Evolutionary conservation across 2,329 filamentous ascomycete genomes (phyloP).

Genomic region (Cytospora piceicola): DNA sequence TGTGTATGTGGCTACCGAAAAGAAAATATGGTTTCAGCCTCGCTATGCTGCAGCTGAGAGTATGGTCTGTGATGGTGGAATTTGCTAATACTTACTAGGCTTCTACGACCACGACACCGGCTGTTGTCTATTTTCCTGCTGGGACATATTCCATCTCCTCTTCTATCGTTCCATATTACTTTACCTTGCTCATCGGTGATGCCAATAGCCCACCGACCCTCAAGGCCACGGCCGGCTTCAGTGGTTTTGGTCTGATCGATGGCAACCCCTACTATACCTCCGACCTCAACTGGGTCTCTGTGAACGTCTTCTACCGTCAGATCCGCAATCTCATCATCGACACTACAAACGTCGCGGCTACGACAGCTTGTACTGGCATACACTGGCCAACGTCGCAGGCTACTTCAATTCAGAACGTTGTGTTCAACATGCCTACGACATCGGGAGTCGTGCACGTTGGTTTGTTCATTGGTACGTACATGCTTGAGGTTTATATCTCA

Average conservation of each 20-base stretch:
- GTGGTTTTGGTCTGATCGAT: constrained; percentile 52
- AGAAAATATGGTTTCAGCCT: neutral
- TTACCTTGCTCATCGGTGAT: constrained; percentile 78
- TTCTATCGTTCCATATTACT: constrained; percentile 76
- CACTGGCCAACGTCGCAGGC: constrained; percentile 74
- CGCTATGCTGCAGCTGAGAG: too few relatives aligned
- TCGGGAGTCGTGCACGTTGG: constrained; percentile 59
- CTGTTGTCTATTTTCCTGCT: constrained; percentile 49
- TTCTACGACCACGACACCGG: constrained; percentile 46
- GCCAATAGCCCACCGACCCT: constrained; percentile 60
- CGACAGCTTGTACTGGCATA: constrained; percentile 56
- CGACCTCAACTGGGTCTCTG: constrained; percentile 55
- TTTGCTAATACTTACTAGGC: constrained; percentile 37
- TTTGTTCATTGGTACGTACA: constrained; percentile 60
- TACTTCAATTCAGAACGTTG: constrained; percentile 61
- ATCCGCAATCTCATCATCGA: constrained; percentile 64
- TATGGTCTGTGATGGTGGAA: neutral
- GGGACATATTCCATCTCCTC: constrained; percentile 71
- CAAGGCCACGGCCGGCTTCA: constrained; percentile 56
- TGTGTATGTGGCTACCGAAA: constrained; percentile 43
- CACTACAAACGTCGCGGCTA: constrained; percentile 56
- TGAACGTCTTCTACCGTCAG: constrained; percentile 64
- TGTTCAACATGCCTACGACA: constrained; percentile 55
- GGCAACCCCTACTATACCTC: constrained; percentile 51
- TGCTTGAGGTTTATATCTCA: neutral